Conservation (phyloP, 2,329 filamentous ascomycete species). For the Alternaria atra region DNA sequence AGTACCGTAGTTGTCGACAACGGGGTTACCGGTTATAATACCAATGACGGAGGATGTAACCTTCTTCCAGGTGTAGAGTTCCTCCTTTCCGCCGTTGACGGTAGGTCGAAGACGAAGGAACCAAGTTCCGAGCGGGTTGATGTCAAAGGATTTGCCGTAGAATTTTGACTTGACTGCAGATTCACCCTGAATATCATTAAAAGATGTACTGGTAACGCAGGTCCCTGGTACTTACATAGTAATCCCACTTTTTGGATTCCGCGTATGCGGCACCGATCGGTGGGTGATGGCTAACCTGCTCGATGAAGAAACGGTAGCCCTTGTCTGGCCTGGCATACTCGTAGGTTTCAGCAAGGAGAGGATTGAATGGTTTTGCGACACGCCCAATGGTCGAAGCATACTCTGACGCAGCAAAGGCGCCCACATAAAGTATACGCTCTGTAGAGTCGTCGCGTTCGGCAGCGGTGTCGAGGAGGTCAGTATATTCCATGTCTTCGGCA, state of each 20-base stretch:
- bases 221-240: conserved; percentile 68
- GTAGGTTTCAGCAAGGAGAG: conserved; percentile 93
- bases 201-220: neutral
- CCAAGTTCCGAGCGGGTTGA: conserved; percentile 96
- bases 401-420: conserved; percentile 93
- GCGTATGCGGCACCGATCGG: conserved; percentile 93
- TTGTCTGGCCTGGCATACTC: conserved; percentile 97
- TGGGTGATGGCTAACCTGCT: conserved; percentile 97
- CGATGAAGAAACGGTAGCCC: conserved; percentile 97
- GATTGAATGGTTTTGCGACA: conserved; percentile 98
- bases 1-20: conserved; percentile 95
- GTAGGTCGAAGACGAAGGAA: conserved; percentile 85
- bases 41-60: conserved; percentile 97
- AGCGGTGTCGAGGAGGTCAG: conserved; percentile 87
- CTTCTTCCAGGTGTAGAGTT: conserved; percentile 99
- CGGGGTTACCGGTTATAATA: conserved; percentile 95
- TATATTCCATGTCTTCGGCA: conserved; percentile 98
- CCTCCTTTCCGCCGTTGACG: conserved; percentile 71
- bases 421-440: conserved; percentile 92
- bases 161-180: conserved; percentile 96
- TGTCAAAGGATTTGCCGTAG: conserved; percentile 96
- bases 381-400: conserved; percentile 97
- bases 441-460: conserved; percentile 86
- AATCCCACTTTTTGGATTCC: conserved; percentile 93
- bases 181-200: conserved; percentile 71